Base-by-base conservation (phyloP, 169 alveolate species). In the Cryptosporidium sp. region DNA sequence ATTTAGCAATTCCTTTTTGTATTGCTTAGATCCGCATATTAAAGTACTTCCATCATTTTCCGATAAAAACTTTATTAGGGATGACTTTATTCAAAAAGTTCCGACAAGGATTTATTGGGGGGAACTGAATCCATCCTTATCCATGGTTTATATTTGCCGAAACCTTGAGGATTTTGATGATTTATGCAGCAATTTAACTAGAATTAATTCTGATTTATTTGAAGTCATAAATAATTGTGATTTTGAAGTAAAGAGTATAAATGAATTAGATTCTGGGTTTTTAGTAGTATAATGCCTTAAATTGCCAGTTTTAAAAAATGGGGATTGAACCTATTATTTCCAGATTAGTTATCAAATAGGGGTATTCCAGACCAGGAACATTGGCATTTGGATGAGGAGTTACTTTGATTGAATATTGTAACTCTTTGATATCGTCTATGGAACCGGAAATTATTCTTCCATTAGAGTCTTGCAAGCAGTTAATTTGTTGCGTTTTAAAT, bases 401-500 rank as follows among this genome's bases (percentile, higher is more conserved):
- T 62, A 96, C 69, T 8, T 98, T 96, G 39, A 96, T 93, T 0
- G 97, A 93, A 87, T 96, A 96, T 12, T 94, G 93, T 29, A 96
- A 97, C 68, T 95, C 94, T 33, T 97, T 94, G 62, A 96, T 95
- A 70, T 96, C 98, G 61, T 96, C 98, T 26, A 91, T 73, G 48
- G 94, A 85, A 91, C 96, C 95, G 42, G 96, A 96, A 26, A 93
- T 71, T 23, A 94, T 91, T 72, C 87, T 85, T 16, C 96, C 97
- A 61, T 94, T 80, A 14, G 53, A 56, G 70, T 94, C 94, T 51
- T 95, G 87, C 65, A 96, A 85, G 69, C 97, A 96, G 87, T 96
- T 96, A 42, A 96, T 95, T 89, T 96, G 98, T 70, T 96, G 98
- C 14, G 97, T 93, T 26, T 93, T 94, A 85, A 96, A 96, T 45